Evolutionary conservation across 2,329 filamentous ascomycete species (phyloP).

Genomic region (Aspergillus ochraceus): DNA sequence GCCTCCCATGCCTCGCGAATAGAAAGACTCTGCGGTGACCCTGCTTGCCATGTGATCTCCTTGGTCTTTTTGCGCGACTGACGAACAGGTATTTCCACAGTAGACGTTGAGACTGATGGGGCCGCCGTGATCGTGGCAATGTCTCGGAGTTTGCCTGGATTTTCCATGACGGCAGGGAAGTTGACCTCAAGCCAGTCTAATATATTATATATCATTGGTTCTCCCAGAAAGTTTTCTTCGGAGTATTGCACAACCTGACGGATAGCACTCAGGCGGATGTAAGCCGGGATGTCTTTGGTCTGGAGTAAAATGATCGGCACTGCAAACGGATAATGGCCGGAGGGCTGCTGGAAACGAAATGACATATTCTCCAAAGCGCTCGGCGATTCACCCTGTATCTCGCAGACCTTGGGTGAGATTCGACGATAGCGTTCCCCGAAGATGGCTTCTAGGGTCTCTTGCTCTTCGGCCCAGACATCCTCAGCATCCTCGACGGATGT

Average conservation of each 20-base stretch:
- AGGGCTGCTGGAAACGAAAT: slow-evolving; percentile 70
- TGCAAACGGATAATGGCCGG: slow-evolving; percentile 67
- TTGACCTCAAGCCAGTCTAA: slow-evolving; percentile 90
- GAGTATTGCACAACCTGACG: slow-evolving; percentile 74
- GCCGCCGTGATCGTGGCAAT: slow-evolving; percentile 75
- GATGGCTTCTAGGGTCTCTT: slow-evolving; percentile 79
- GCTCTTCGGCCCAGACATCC: slow-evolving; percentile 79
- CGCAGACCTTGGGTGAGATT: slow-evolving; percentile 64
- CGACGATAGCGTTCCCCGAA: slow-evolving; percentile 72
- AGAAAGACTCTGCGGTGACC: slow-evolving; percentile 58
- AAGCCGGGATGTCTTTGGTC: slow-evolving; percentile 73
- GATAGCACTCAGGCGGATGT: slow-evolving; percentile 87
- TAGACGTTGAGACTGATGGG: slow-evolving; percentile 14
- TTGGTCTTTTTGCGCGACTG: slow-evolving; percentile 49
- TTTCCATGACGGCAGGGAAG: slow-evolving; percentile 76
- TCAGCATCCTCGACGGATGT: slow-evolving; percentile 34
- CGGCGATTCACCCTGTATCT: slow-evolving; percentile 62
- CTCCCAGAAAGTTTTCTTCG: slow-evolving; percentile 68
- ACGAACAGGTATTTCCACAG: slow-evolving; percentile 26
- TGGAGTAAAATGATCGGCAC: slow-evolving; percentile 69
- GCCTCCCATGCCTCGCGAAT: slow-evolving; percentile 65
- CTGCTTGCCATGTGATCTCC: slow-evolving; percentile 64
- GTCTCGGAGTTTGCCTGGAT: slow-evolving; percentile 79
- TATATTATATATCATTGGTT: slow-evolving; percentile 88
- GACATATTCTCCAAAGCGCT: slow-evolving; percentile 47